phyloP scores from a whole-genome alignment of 2,329 filamentous ascomycete species.

The Talaromyces islandicus region DNA sequence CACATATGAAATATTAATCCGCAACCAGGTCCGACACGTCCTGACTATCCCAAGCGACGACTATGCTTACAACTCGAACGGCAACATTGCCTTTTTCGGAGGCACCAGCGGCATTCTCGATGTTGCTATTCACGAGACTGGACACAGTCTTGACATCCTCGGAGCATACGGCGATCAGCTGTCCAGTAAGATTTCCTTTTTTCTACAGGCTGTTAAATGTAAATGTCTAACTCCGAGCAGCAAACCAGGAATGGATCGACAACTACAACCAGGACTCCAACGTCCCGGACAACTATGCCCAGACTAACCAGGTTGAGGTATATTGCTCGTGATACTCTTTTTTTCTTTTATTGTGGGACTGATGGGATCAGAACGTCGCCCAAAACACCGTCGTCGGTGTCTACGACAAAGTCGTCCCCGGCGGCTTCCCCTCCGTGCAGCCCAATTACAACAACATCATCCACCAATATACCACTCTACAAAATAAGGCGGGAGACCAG shows the following conservation, averaged over 20 bases:
- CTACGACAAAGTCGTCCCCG: conserved; percentile 7
- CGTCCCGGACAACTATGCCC: conserved; percentile 6
- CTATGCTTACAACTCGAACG: conserved; percentile 6
- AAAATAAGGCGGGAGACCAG: conserved; percentile 2
- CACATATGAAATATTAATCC: too few species aligned
- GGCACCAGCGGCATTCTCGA: conserved; percentile 3
- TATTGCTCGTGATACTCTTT: too few species aligned
- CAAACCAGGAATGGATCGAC: conserved; percentile 5
- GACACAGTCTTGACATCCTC: conserved; percentile 9
- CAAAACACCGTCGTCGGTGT: conserved; percentile 9
- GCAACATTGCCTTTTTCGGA: conserved; percentile 9
- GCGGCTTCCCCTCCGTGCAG: conserved; percentile 4
- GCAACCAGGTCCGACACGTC: conserved; percentile 6
- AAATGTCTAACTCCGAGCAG: not conserved
- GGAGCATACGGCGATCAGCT: conserved; percentile 8
- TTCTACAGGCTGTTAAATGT: not conserved
- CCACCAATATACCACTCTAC: conserved; percentile 7
- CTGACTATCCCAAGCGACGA: conserved; percentile 2
- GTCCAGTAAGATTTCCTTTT: not conserved
- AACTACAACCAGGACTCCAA: conserved; percentile 8
- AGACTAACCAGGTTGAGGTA: conserved; percentile 4
- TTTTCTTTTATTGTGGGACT: too few species aligned
- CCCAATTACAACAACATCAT: conserved; percentile 5
- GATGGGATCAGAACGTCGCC: conserved; percentile 8
- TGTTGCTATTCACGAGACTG: conserved; percentile 7